A percentile compares a stretch with the other conserved stretches of the same genome.
These are phyloP conservation scores for Talaromyces sp. DNA, from an alignment of 2,329 filamentous ascomycete genomes.

Conservation along the genomic window DNA sequence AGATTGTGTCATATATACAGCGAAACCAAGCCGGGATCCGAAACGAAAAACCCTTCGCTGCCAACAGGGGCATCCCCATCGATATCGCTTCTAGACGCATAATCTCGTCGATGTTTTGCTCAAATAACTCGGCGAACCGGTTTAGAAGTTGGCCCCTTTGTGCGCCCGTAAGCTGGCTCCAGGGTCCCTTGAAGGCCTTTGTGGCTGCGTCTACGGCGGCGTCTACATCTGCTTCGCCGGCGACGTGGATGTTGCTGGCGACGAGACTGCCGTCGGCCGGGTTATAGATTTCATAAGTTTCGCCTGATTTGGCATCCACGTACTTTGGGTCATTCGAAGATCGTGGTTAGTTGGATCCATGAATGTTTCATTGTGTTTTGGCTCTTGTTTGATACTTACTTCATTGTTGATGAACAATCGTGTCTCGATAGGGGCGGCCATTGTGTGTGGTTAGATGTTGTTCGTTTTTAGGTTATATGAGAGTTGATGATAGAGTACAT, in stretches of 20 bases:
- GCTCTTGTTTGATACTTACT: slow-evolving; percentile 22
- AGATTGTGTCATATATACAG: neutral
- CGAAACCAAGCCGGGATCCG: slow-evolving; percentile 1
- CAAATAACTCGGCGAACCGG: slow-evolving; percentile 44
- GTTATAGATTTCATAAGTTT: slow-evolving; percentile 44
- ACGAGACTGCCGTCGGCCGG: slow-evolving; percentile 31
- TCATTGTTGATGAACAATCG: slow-evolving; percentile 49
- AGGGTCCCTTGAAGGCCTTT: slow-evolving; percentile 38
- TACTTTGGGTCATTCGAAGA: slow-evolving; percentile 26
- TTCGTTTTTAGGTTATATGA: too few species aligned
- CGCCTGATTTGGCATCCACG: slow-evolving; percentile 42
- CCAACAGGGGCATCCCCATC: slow-evolving; percentile 38
- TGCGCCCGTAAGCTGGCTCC: slow-evolving; percentile 35
- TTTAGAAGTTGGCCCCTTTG: slow-evolving; percentile 39
- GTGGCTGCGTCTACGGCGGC: slow-evolving; percentile 42
- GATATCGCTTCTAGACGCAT: slow-evolving; percentile 43
- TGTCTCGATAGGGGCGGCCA: slow-evolving; percentile 1
- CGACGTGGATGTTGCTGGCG: slow-evolving; percentile 42
- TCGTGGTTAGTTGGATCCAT: neutral
- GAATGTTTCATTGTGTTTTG: neutral
- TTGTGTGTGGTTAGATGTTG: neutral
- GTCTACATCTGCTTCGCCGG: slow-evolving; percentile 41
- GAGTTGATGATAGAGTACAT: too few species aligned
- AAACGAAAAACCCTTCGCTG: neutral
- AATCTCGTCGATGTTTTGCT: slow-evolving; percentile 32